Evolutionary conservation across 2,329 filamentous ascomycete genomes (phyloP).

Genomic region (Arachnomyces sp.): DNA sequence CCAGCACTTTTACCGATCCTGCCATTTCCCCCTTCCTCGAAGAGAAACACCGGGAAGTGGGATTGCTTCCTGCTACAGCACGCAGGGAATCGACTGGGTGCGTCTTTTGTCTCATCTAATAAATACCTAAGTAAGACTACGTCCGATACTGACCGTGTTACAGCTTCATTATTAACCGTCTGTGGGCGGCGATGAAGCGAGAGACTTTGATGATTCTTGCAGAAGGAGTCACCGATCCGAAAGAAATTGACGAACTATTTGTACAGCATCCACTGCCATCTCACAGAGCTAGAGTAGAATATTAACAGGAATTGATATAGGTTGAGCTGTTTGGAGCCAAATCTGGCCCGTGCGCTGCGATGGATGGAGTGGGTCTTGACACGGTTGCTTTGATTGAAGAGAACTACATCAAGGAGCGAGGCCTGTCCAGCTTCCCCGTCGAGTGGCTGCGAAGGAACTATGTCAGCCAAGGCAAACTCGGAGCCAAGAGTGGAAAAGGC

Average conservation of each 20-base stretch:
- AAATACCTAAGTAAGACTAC: no score
- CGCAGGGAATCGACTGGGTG: conserved; percentile 43
- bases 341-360: conserved; percentile 15
- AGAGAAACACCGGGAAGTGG: conserved; percentile 33
- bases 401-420: conserved; percentile 46
- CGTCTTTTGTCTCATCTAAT: no score
- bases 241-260: conserved; percentile 50
- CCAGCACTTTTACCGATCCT: conserved; percentile 37
- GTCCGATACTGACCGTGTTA: no score
- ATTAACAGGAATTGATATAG: neutral
- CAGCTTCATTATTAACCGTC: conserved; percentile 50
- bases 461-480: conserved; percentile 41
- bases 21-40: conserved; percentile 42
- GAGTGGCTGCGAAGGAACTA: conserved; percentile 41
- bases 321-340: neutral
- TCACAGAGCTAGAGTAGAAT: no score
- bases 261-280: no score
- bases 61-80: conserved; percentile 36
- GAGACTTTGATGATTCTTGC: conserved; percentile 44
- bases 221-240: conserved; percentile 43
- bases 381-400: conserved; percentile 48
- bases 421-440: conserved; percentile 35
- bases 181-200: conserved; percentile 52
- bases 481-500: conserved; percentile 36
- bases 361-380: conserved; percentile 47